Percentiles rank a stretch among this genome's conserved stretches.
These are phyloP conservation scores for Aspergillus ustus DNA, from an alignment of 2,329 filamentous ascomycete species.

Conservation along the genomic window DNA sequence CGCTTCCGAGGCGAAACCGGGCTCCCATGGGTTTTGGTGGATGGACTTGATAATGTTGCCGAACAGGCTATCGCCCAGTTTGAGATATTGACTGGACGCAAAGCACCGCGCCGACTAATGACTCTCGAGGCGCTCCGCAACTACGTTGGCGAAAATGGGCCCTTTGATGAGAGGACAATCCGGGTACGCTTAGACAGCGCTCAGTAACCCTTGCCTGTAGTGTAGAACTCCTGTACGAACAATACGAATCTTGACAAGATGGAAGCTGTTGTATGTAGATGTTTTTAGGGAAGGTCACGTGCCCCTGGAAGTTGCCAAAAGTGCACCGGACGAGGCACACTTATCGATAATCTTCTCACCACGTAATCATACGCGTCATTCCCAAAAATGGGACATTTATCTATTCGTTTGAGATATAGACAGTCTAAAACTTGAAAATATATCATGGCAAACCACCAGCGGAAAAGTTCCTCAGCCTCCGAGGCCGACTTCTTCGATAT, in stretches of 20 bases:
- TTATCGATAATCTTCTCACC: neutral
- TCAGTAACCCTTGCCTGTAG: conserved; percentile 11
- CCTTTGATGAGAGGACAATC: conserved; percentile 46
- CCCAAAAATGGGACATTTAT: conserved; percentile 5
- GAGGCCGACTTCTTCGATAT: conserved; percentile 44
- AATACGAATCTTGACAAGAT: neutral
- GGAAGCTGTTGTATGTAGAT: neutral
- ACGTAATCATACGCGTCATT: neutral
- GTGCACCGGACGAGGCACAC: neutral
- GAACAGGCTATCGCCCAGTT: conserved; percentile 84
- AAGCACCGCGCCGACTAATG: conserved; percentile 74
- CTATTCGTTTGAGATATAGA: neutral
- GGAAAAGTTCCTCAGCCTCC: conserved; percentile 36
- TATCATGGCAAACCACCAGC: conserved; percentile 12
- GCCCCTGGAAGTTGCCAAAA: neutral
- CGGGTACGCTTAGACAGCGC: conserved; percentile 38
- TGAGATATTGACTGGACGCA: conserved; percentile 76
- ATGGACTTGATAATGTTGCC: conserved; percentile 74
- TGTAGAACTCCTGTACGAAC: conserved; percentile 14
- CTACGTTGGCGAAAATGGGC: conserved; percentile 40
- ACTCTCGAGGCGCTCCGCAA: conserved; percentile 61
- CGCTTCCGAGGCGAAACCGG: conserved; percentile 59
- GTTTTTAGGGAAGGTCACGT: neutral
- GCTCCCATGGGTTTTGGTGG: conserved; percentile 70
- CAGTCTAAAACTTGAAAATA: neutral